Conservation (phyloP, 331 rosid species). For the Quercus phellos region DNA sequence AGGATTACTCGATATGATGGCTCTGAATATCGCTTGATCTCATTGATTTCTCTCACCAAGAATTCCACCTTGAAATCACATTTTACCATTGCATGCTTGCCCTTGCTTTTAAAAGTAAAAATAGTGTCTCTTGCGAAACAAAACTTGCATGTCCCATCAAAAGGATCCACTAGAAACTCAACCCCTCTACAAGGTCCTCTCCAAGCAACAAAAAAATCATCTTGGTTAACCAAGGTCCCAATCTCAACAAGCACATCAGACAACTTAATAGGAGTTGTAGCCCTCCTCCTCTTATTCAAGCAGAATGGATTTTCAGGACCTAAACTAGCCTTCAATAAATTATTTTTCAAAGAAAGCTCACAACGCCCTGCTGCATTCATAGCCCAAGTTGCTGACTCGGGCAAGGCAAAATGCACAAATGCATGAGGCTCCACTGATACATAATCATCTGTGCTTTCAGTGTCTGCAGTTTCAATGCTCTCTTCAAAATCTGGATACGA, state of each 20-base stretch:
- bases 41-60: slow-evolving; percentile 64
- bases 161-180: slow-evolving; percentile 79
- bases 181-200: slow-evolving; percentile 62
- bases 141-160: slow-evolving; percentile 65
- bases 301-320: slow-evolving; percentile 64
- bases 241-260: slow-evolving; percentile 69
- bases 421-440: slow-evolving; percentile 75
- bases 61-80: slow-evolving; percentile 82
- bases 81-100: slow-evolving; percentile 42
- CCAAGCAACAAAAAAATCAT: slow-evolving; percentile 64
- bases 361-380: slow-evolving; percentile 50
- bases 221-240: slow-evolving; percentile 53
- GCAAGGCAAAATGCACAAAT: slow-evolving; percentile 73
- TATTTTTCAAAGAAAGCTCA: slow-evolving; percentile 37
- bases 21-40: slow-evolving; percentile 48
- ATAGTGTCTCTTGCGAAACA: slow-evolving; percentile 64
- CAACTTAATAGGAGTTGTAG: slow-evolving; percentile 52
- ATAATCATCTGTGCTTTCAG: slow-evolving; percentile 33
- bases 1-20: slow-evolving; percentile 43
- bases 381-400: slow-evolving; percentile 41
- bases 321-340: slow-evolving; percentile 48
- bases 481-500: slow-evolving; percentile 61
- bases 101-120: slow-evolving; percentile 45
- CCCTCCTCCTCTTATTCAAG: slow-evolving; percentile 69
- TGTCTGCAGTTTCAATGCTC: slow-evolving; percentile 11